Base-by-base conservation (phyloP, 768 basidiomycete species). In the Boletus pseudo-olivaceus region DNA sequence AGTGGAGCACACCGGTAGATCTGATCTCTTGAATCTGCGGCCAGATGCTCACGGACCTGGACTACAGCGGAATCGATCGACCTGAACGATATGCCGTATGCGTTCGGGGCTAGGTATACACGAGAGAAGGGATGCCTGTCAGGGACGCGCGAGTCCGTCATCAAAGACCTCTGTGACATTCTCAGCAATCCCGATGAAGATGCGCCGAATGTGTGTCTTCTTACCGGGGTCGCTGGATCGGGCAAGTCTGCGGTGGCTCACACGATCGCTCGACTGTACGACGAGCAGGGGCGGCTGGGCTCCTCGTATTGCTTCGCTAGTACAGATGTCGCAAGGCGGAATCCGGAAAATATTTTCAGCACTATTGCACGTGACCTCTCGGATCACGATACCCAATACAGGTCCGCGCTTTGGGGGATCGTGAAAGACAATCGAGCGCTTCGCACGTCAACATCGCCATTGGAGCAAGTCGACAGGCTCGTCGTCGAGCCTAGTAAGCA, bases 351-450 rank as follows among this genome's bases (percentile, higher is more conserved):
- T 46, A 34, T 73, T 35, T 70, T 73, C 59, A 65, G 63, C 27
- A 74, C 72, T 17, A 65, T 73, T 6, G 71, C 72, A 4, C 54
- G 56, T 9, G 61, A 73, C 33, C 62, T 73, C 26, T 70, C 73
- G 26, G 67, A 71, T 8, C 63, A 68, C 19, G 58, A 74, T 40
- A 53, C 45, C 29, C 65, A 71, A 27, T 69, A 53, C 40, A 60
- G 55, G 40, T 27, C 49, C 5, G 54, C 58, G 19, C 57, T 69
- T 12, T 58, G 54, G 20, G 47, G 15, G 20, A 30, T 47, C 5
- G 57, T 69, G 4, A 58, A 63, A 15, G 19, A 59, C 12, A 69
- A 61, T 23, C 59, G 65, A n/a, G 51, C 69, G 2, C 59, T 69
- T 37, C 67, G 62, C 30, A 53, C 41, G 11, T 63, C 58, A 7